Conservation (phyloP, 352 stramenopile genomes). For the Phytophthora capsici region DNA sequence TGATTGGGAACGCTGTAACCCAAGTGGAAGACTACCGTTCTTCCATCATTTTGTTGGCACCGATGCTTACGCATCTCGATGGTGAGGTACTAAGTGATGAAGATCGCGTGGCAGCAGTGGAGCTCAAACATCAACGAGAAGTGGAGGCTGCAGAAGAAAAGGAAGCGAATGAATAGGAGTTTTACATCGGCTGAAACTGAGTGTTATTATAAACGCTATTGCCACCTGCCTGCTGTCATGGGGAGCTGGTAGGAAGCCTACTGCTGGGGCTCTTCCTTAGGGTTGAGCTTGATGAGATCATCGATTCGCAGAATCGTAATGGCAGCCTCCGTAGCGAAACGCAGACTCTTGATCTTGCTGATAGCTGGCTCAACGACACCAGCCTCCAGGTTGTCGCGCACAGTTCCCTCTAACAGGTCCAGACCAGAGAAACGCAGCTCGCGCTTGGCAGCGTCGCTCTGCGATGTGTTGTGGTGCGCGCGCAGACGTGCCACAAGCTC, state of each 20-base stretch:
- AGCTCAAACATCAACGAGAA: conserved; percentile 61
- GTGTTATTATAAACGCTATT: conserved; percentile 60
- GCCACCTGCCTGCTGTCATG: conserved; percentile 31
- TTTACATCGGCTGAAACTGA: conserved; percentile 28
- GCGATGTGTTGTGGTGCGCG: conserved; percentile 96
- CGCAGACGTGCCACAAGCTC: conserved; percentile 98
- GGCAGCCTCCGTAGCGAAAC: conserved; percentile 99
- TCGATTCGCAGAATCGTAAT: conserved; percentile 99
- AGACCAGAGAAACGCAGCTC: conserved; percentile 94
- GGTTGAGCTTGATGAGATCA: conserved; percentile 98
- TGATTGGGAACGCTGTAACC: conserved; percentile 60
- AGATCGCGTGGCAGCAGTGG: conserved; percentile 65
- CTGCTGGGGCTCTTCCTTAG: conserved; percentile 83
- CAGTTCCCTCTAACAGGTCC: conserved; percentile 95
- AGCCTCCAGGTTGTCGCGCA: conserved; percentile 96
- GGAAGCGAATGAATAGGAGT: conserved; percentile 24
- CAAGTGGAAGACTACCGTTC: conserved; percentile 66
- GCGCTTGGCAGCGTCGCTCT: conserved; percentile 82
- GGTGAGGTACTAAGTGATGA: conserved; percentile 58
- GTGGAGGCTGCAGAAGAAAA: conserved; percentile 36
- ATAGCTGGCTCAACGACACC: conserved; percentile 99
- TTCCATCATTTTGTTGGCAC: conserved; percentile 55
- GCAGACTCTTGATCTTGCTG: conserved; percentile 99
- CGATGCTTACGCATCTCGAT: conserved; percentile 68
- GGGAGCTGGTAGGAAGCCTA: conserved; percentile 44